Base-by-base conservation (phyloP, 768 basidiomycete genomes). In the Leucocoprinus sp. region DNA sequence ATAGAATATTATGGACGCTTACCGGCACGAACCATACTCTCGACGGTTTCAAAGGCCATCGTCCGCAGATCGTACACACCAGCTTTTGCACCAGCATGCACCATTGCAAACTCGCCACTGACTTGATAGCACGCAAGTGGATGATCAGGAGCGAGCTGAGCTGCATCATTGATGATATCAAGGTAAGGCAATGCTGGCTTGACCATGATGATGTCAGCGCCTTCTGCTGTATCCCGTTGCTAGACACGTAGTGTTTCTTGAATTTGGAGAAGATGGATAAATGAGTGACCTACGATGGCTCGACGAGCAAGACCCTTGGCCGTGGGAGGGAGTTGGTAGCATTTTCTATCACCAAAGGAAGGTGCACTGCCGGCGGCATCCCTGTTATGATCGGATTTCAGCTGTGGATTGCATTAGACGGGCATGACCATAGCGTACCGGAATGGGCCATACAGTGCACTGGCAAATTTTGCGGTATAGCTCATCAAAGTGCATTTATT, bases 201-300 rank as follows among this genome's bases (percentile, higher is more conserved):
- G 60, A 99, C 92, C 93, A 99, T 98, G 60, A 99, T 81, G 57
- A 99, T 89, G 60, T 99, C 96, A 14, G 96, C 96, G 15, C 96
- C 96, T 68, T 98, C 96, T 7, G 58, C 65, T 0, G 76, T 72
- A 61, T 99, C 96, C 28, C 96, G 86, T 72, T 80, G 70, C 93
- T 97, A 57, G 29, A 22, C 15, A 8, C 45, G 23, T 37, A 21
- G 34, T 22, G 18, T 45, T 17, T n/a, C 48, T 45, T 37, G 44
- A 50, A 33, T 37, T 18, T 22, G 17, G 39, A 7, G 6, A 5
- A 28, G 15, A 42, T 29, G 1, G 36, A 21, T 29, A 23, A 33
- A 23, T 4, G 19, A n/a, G 22, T 36, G 6, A 71, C 88, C 53
- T 57, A 96, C 91, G 43, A 99, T 87, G 0, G 96, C 96, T 51